These are phyloP conservation scores for Gliomastix tumulicola DNA, from an alignment of 2,329 filamentous ascomycete species.

Conservation along the genomic window DNA sequence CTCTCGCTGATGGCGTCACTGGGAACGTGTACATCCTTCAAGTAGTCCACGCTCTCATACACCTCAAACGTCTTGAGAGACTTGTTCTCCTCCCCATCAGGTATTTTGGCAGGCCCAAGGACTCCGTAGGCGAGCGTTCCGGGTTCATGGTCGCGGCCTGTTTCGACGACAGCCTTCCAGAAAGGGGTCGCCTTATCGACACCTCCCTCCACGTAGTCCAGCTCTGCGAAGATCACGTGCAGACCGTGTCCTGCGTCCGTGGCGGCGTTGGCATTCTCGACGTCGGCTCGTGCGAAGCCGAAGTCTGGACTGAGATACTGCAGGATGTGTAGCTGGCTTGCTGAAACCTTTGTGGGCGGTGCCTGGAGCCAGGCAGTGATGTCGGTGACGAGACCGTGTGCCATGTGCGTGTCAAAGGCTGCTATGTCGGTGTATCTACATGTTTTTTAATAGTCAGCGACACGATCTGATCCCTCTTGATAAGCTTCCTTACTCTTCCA, in stretches of 20 bases:
- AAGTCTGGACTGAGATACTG: constrained; percentile 11
- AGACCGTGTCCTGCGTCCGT: constrained; percentile 10
- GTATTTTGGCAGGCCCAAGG: constrained; percentile 4
- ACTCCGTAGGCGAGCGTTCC: constrained; percentile 17
- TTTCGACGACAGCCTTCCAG: constrained; percentile 16
- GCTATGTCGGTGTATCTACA: constrained; percentile 15
- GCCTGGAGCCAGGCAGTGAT: constrained; percentile 13
- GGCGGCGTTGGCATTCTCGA: not conserved
- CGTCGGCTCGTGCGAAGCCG: constrained; percentile 9
- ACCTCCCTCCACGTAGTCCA: constrained; percentile 15
- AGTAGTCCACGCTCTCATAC: constrained; percentile 16
- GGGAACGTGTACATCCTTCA: constrained; percentile 17
- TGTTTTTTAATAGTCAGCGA: too few species aligned
- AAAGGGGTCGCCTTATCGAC: constrained; percentile 13
- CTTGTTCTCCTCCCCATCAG: constrained; percentile 9
- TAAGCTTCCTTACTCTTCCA: constrained; percentile 17
- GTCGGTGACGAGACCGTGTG: constrained; percentile 8
- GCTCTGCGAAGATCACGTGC: constrained; percentile 14
- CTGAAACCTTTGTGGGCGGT: too few species aligned
- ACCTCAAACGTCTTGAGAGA: constrained; percentile 15
- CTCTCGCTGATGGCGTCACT: constrained; percentile 16
- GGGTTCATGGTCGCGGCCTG: constrained; percentile 9
- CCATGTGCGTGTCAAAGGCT: constrained; percentile 16
- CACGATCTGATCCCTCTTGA: too few species aligned
- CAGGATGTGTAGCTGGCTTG: constrained; percentile 11